Evolutionary conservation across 768 basidiomycete genomes (phyloP), one percentile per base, ranked within the genome.

Genomic region (Sistotremastrum niveocremeum): DNA sequence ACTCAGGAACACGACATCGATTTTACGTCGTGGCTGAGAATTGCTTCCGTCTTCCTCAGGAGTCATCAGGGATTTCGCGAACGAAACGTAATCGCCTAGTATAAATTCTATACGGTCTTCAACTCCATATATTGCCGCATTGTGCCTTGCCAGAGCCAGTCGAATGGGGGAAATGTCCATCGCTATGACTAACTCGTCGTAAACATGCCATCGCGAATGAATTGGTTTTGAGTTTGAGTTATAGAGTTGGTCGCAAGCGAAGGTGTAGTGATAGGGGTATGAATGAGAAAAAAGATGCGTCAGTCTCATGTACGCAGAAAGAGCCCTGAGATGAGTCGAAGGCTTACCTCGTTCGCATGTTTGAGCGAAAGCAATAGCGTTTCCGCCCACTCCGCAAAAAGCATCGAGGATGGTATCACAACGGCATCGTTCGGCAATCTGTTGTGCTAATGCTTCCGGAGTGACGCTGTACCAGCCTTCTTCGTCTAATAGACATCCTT

Each of bases 401-500:
- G 91, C 88, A 57, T 98, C 95, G 34, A 94, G 69, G 49, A 95
- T 70, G 3, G 81, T 81, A 50, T 77, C 77, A 51, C 83, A 88
- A 6, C 84, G 75, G 67, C 94, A 95, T 28, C 93, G 70, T 53
- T 94, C 84, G 0, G 95, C 94, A 39, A 97, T 97, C 59, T 89
- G 91, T 49, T 76, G 63, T 6, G 93, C 95, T n/a, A 99, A 78
- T 36, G 71, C 72, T 56, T 98, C 91, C 0, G 95, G 94, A 0
- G 95, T 99, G 48, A 98, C 82, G 50, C 85, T 90, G 63, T 84
- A 98, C 94, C 93, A 97, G n/a, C 94, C 94, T 60, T 94, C 89
- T 52, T 85, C 78, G 52, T 98, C 95, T 7, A 98, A 66, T 2
- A 95, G 69, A 57, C 90, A 88, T 1, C 91, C 90, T 11, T 77